Conservation (phyloP, 768 basidiomycete species). For the Pleurotus sapidus region DNA sequence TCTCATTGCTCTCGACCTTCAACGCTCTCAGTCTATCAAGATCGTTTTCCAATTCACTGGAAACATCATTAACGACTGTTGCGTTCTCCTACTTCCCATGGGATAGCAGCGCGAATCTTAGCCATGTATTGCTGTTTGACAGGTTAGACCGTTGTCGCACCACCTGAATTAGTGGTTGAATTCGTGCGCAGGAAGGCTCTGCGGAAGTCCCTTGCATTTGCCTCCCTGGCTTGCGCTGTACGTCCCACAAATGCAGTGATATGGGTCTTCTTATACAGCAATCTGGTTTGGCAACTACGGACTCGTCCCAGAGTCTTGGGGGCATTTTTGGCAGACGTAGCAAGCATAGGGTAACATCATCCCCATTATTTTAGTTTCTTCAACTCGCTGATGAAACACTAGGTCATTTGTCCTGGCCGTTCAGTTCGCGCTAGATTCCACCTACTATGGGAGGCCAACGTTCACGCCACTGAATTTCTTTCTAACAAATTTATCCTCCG, state of each 20-base stretch:
- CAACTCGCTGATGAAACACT: not conserved
- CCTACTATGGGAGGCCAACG: constrained; percentile 64
- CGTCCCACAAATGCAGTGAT: constrained; percentile 89
- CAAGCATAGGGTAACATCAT: constrained; percentile 41
- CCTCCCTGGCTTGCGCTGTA: constrained; percentile 75
- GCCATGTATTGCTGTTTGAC: constrained; percentile 36
- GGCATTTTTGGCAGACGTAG: constrained; percentile 35
- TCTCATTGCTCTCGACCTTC: constrained; percentile 87
- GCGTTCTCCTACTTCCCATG: constrained; percentile 82
- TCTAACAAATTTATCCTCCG: constrained; percentile 73
- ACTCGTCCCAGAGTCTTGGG: constrained; percentile 25
- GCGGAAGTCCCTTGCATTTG: constrained; percentile 46
- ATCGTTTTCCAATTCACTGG: constrained; percentile 89
- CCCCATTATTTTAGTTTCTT: constrained; percentile 1
- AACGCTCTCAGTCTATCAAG: constrained; percentile 81
- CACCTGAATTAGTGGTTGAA: not conserved
- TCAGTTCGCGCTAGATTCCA: constrained; percentile 57
- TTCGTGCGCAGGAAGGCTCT: not conserved
- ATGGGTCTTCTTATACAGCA: constrained; percentile 70
- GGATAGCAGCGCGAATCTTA: constrained; percentile 38
- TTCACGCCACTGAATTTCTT: constrained; percentile 85
- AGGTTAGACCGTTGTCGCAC: constrained; percentile 22
- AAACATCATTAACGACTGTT: constrained; percentile 79
- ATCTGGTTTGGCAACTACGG: constrained; percentile 55
- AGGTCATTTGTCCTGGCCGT: constrained; percentile 22